phyloP scores from a whole-genome alignment of 2,329 filamentous ascomycete genomes.

The Fusarium nodosum region DNA sequence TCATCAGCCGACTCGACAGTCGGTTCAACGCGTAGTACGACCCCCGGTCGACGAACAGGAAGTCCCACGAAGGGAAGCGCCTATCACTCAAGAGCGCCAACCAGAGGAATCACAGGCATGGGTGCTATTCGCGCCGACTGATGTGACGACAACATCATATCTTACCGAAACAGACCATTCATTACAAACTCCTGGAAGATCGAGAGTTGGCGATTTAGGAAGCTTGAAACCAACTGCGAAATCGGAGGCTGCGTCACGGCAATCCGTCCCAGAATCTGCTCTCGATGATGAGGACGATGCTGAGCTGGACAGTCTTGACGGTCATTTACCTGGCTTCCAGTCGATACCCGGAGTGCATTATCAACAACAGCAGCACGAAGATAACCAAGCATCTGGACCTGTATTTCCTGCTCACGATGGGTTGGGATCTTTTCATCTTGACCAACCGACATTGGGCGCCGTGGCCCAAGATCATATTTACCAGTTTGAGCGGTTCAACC shows the following conservation, averaged over 20 bases:
- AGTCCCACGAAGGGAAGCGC: conserved; percentile 44
- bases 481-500: conserved; percentile 89
- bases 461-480: conserved; percentile 87
- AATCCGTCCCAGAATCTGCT: conserved; percentile 57
- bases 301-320: conserved; percentile 93
- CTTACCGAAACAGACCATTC: conserved; percentile 76
- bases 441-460: conserved; percentile 65
- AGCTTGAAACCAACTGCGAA: conserved; percentile 78
- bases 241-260: conserved; percentile 65
- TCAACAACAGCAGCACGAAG: conserved; percentile 41
- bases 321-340: conserved; percentile 89
- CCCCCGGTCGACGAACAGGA: conserved; percentile 58
- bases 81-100: conserved; percentile 52
- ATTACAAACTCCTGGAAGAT: conserved; percentile 76
- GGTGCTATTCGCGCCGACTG: conserved; percentile 91
- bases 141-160: conserved; percentile 73
- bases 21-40: conserved; percentile 63
- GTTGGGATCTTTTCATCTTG: conserved; percentile 82
- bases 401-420: conserved; percentile 95
- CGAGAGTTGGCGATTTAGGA: conserved; percentile 83
- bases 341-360: conserved; percentile 62
- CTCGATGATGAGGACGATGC: conserved; percentile 72
- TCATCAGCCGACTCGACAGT: conserved; percentile 69
- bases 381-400: conserved; percentile 66
- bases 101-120: conserved; percentile 88